Conservation (phyloP, 768 basidiomycete species). For the Tylopilus intermedius region DNA sequence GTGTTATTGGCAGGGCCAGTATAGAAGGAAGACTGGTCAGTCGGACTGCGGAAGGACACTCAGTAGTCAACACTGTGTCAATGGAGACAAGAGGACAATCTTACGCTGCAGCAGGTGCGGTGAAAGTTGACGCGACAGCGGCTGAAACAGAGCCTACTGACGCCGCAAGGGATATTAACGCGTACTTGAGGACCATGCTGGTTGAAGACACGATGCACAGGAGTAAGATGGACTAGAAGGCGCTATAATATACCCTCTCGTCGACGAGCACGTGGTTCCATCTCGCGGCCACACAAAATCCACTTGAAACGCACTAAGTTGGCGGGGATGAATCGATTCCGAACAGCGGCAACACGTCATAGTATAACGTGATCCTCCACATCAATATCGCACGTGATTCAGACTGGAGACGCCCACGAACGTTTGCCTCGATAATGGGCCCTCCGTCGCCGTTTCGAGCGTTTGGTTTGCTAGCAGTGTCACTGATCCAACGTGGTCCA, state of each 20-base stretch:
- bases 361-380: too few relatives aligned
- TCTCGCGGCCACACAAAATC: background rate
- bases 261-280: slow-evolving; percentile 8
- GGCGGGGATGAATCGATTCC: background rate
- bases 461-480: too few relatives aligned
- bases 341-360: background rate
- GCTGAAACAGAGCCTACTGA: slow-evolving; percentile 19
- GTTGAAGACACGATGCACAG: background rate
- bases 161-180: slow-evolving; percentile 12
- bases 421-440: background rate
- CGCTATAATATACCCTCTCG: slow-evolving; percentile 9
- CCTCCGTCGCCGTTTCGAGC: too few relatives aligned
- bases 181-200: slow-evolving; percentile 15
- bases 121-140: slow-evolving; percentile 23
- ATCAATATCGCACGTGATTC: background rate
- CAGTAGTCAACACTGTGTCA: slow-evolving; percentile 4
- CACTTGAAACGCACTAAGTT: background rate
- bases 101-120: slow-evolving; percentile 28
- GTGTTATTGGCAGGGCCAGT: slow-evolving; percentile 40
- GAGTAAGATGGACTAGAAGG: background rate
- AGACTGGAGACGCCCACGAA: background rate
- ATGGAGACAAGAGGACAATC: background rate
- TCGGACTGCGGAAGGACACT: slow-evolving; percentile 17
- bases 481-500: too few relatives aligned
- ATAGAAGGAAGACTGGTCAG: slow-evolving; percentile 36